Base-by-base conservation (phyloP, 2,329 filamentous ascomycete species). In the Cordyceps cicadae region DNA sequence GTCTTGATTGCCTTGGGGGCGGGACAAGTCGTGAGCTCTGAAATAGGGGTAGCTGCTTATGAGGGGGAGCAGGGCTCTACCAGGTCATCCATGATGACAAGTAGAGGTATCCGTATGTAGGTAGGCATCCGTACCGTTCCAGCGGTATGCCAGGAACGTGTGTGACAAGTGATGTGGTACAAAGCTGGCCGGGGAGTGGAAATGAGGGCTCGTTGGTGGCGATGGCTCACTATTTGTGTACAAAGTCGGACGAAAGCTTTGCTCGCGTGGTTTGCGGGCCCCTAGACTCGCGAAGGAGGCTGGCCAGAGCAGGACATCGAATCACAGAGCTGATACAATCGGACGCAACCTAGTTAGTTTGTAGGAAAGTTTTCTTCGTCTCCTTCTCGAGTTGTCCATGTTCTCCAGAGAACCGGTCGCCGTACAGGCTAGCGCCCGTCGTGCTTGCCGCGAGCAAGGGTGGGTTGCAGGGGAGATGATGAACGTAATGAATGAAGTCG, bases 221-320 rank as follows among this genome's bases (percentile, higher is more conserved):
- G 46, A 21, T 14, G 34, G 51, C 5, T 29, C 26, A 29, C 26
- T 6, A 5, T 54, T 19, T 12, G 3, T 15, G 37, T 26, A 14
- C 51, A 32, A 54, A 39, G 52, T 54, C 15, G 52, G 39, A 54
- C 52, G 24, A 32, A 15, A 39, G 8, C 37, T 37, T 41, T n/a
- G 52, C 52, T 54, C 52, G 52, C 52, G 52, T 54, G 52, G 52
- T 26, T 32, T 19, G 52, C 45, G 52, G 52, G 52, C 39, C 32
- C 39, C 7, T 5, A 4, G n/a, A 54, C 19, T 54, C 52, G 49
- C 26, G 49, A 51, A 51, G 15, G 14, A 32, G 26, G n/a, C 5
- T 12, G 26, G 26, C 2, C 26, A 15, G 26, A n/a, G n/a, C 11
- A 7, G n/a, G 5, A 17, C 12, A 15, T 19, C 26, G 14, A 34